phyloP scores from a whole-genome alignment of 345 rosid species.

The Noccaea caerulescens region DNA sequence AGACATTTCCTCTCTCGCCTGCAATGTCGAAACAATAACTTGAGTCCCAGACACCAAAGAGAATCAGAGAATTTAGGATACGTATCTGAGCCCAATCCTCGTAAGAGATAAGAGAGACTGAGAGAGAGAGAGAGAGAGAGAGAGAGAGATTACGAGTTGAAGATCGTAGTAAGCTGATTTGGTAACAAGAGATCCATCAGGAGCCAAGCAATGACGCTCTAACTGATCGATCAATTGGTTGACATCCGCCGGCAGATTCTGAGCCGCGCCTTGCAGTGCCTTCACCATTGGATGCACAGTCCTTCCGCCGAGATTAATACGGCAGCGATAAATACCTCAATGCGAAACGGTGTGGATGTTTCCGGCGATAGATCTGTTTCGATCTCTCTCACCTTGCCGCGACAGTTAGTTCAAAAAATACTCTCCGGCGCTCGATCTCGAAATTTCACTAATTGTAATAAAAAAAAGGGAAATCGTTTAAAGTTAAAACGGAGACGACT shows the following conservation, averaged over 20 bases:
- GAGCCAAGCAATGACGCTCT: slow-evolving; percentile 94
- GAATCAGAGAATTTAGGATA: slow-evolving; percentile 22
- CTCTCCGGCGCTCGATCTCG: background rate
- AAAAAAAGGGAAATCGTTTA: background rate
- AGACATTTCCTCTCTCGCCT: slow-evolving; percentile 98
- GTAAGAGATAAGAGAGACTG: background rate
- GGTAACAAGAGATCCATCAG: slow-evolving; percentile 95
- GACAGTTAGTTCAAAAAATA: slow-evolving; percentile 21
- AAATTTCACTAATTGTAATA: background rate
- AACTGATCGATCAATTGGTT: slow-evolving; percentile 84
- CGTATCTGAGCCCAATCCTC: slow-evolving; percentile 7
- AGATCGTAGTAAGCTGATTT: slow-evolving; percentile 85
- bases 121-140: slow-evolving; percentile 13
- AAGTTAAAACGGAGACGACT: background rate
- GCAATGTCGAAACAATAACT: slow-evolving; percentile 35
- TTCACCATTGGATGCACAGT: slow-evolving; percentile 55
- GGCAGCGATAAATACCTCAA: background rate
- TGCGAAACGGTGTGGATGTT: slow-evolving; percentile 4
- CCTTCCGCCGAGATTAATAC: slow-evolving; percentile 5
- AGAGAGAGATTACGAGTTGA: slow-evolving; percentile 64
- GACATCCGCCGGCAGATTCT: slow-evolving; percentile 79
- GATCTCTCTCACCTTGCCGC: slow-evolving; percentile 31
- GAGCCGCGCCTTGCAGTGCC: slow-evolving; percentile 61
- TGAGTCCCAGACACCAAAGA: slow-evolving; percentile 1
- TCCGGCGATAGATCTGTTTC: slow-evolving; percentile 39